Evolutionary conservation across 768 basidiomycete species (phyloP), one percentile per base, ranked within the genome.

Genomic region (Tricholoma terreum): DNA sequence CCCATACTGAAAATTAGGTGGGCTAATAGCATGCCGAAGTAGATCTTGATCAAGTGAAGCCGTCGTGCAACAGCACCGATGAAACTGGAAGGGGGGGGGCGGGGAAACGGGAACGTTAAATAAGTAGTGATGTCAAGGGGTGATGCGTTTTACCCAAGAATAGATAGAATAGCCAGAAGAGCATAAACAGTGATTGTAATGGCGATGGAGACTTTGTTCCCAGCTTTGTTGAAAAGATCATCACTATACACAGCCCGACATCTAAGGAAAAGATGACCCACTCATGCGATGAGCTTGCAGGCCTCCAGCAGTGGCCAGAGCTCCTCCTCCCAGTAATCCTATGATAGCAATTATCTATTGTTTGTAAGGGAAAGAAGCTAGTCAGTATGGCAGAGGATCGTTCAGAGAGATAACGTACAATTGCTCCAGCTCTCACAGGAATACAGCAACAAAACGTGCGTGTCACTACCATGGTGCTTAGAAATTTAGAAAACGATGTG

Each of bases 381-480:
- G 27, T 50, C 21, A 27, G 22, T 36, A 51, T 22, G 15, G 10
- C 24, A 42, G 15, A 33, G 14, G 35, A 17, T 21, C 27, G 48
- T 36, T 24, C 43, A 9, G 11, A 33, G 14, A 42, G 14, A 15
- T 19, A 22, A 70, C 80, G 61, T 56, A 80, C 79, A 48, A 80
- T 68, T 46, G 77, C 78, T 48, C 80, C 81, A 43, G 74, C 75
- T 61, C 81, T 69, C 34, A 78, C 77, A 8, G 81, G 79, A 50
- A 81, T 73, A 66, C 80, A 80, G 71, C 77, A 79, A 62, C 78
- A 80, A 65, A 79, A 80, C 36, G 72, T 80, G 61, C 78, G 76
- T 50, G 74, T 72, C 43, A 58, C 61, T 58, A 77, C 72, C 55
- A 69, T 65, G 72, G 75, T 76, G 59, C 59, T 69, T 56, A n/a